A percentile compares a stretch with the other conserved stretches of the same genome.
phyloP scores from a whole-genome alignment of 1,284 basidiomycete species.

The Sanguinoderma infundibulare region DNA sequence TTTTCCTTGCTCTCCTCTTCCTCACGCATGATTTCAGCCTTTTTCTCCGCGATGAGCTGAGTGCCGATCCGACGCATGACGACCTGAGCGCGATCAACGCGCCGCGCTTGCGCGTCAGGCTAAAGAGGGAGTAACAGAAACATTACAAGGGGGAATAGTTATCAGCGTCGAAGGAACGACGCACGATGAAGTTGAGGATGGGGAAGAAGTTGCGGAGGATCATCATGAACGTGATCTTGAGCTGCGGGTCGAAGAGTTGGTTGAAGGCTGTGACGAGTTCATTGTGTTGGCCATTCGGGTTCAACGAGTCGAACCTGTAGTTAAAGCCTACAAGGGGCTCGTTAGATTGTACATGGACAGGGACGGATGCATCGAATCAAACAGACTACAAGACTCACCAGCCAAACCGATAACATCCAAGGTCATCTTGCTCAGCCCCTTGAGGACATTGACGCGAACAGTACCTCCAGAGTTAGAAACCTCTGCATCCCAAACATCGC shows the following conservation, averaged over 20 bases:
- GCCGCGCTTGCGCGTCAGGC: conserved; percentile 35
- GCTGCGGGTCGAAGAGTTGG: conserved; percentile 16
- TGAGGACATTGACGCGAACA: conserved; percentile 42
- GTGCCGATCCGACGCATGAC: conserved; percentile 41
- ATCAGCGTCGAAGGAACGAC: not conserved
- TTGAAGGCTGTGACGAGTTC: conserved; percentile 46
- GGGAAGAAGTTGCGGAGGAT: conserved; percentile 14
- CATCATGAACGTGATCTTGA: not conserved
- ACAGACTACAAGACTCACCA: conserved; percentile 29
- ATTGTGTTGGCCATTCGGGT: conserved; percentile 33
- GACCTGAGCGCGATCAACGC: conserved; percentile 27
- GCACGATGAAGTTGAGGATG: conserved; percentile 20
- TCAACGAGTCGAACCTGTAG: conserved; percentile 50
- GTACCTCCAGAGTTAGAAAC: conserved; percentile 11
- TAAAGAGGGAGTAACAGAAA: conserved; percentile 9
- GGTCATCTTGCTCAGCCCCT: conserved; percentile 46
- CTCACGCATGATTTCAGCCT: conserved; percentile 46
- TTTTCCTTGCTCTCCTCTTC: conserved; percentile 42
- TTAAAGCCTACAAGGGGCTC: conserved; percentile 43
- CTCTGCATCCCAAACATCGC: conserved; percentile 30
- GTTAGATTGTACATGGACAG: conserved; percentile 4
- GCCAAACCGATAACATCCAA: conserved; percentile 57
- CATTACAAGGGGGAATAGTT: not conserved
- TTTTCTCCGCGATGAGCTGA: conserved; percentile 46
- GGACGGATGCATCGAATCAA: not conserved